Base-by-base conservation (phyloP, 2,329 filamentous ascomycete genomes). In the Aureobasidium vineae region DNA sequence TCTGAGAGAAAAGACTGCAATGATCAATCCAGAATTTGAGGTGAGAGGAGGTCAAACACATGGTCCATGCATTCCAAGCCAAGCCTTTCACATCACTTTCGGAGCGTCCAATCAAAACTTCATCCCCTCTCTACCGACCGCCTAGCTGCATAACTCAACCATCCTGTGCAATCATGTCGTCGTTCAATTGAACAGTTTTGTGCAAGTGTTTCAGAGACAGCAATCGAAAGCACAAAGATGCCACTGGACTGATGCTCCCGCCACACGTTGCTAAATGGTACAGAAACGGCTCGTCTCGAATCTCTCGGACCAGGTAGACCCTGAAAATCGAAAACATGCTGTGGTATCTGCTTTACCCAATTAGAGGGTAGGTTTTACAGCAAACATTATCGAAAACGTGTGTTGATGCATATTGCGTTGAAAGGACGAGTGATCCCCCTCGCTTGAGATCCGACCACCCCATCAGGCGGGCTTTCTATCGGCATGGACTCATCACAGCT, bases 361-460 rank as follows among this genome's bases (percentile, higher is more conserved):
- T 92, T 71, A 84, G 90, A 84, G 88, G 90, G 89, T 90, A 79
- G 77, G 88, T 84, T 52, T 52, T 21, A 26, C 36, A 26, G 50
- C 52, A 21, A 56, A 28, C 21, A 50, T 41, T n/a, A 3, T 38
- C 23, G 19, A 45, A 33, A 52, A 45, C 63, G 31, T 61, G 45
- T 63, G 47, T 63, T 41, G 28, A 63, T 41, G 26, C 15, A 36
- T 31, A 19, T 47, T 45, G 52, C 5, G 8, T 28, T 23, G 23
- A 11, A 73, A 91, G 89, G 80, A 92, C 90, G 67, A 90, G 89
- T 70, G 86, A 91, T 79, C 88, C 89, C 70, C 90, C 90, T 67
- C 81, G 84, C 68, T 84, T 92, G 69, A 79, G 83, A 68, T 80
- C 84, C 53, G 81, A 82, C 65, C 88, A 92, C 76, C 88, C 89